Conservation (phyloP, 139 green algal genomes). For the Coelastrella sp. region DNA sequence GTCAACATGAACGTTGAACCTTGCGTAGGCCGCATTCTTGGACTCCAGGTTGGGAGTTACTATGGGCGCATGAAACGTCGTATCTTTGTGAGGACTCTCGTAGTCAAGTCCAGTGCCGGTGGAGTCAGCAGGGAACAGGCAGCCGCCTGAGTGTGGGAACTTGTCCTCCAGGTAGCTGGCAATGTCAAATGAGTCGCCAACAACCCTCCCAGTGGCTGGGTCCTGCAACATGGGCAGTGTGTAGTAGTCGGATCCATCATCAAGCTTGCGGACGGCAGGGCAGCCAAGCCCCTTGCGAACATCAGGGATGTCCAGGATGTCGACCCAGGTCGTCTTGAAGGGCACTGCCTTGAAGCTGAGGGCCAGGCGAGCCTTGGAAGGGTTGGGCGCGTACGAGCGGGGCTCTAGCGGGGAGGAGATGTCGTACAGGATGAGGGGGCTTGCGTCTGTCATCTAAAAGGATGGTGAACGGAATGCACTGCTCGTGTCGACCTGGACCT, state of each 20-base stretch:
- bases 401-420: slow-evolving; percentile 26
- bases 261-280: slow-evolving; percentile 25
- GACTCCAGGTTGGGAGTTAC: neutral
- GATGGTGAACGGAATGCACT: slow-evolving; percentile 52
- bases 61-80: slow-evolving; percentile 1
- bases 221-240: slow-evolving; percentile 45
- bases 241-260: slow-evolving; percentile 42
- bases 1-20: slow-evolving; percentile 41
- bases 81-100: slow-evolving; percentile 37
- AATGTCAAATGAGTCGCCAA: slow-evolving; percentile 48
- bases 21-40: slow-evolving; percentile 5
- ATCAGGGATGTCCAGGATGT: slow-evolving; percentile 32
- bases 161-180: slow-evolving; percentile 28
- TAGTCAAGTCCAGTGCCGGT: slow-evolving; percentile 40
- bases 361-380: slow-evolving; percentile 35
- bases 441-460: slow-evolving; percentile 45
- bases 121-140: slow-evolving; percentile 31
- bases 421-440: slow-evolving; percentile 38
- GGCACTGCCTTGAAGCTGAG: slow-evolving; percentile 37
- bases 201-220: neutral
- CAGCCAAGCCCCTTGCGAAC: slow-evolving; percentile 28
- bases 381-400: slow-evolving; percentile 45
- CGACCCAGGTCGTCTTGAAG: slow-evolving; percentile 39
- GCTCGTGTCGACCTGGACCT: too few relatives aligned
- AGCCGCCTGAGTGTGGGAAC: slow-evolving; percentile 16